phyloP scores from a whole-genome alignment of 2,329 filamentous ascomycete genomes.

The Pseudocercospora ulei region DNA sequence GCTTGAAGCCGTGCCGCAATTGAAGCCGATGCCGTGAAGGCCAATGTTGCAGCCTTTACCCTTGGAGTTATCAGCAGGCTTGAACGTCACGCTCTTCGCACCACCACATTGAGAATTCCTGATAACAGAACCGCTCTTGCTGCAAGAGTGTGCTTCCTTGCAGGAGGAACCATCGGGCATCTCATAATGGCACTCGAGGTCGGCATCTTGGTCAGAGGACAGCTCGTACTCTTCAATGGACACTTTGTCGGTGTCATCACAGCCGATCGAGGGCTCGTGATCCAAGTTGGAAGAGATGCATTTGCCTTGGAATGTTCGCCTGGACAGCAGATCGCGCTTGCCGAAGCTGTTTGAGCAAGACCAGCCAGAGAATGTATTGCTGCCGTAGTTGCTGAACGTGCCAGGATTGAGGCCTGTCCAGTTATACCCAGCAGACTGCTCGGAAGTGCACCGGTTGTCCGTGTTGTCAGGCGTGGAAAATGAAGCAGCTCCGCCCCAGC shows the following conservation, averaged over 20 bases:
- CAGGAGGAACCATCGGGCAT: slow-evolving; percentile 76
- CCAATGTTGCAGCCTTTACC: slow-evolving; percentile 53
- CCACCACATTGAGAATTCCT: slow-evolving; percentile 87
- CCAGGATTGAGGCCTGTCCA: slow-evolving; percentile 57
- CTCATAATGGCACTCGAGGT: slow-evolving; percentile 70
- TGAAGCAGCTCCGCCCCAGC: slow-evolving; percentile 43
- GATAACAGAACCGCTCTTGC: slow-evolving; percentile 56
- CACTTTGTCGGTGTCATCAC: slow-evolving; percentile 50
- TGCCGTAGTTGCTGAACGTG: slow-evolving; percentile 55
- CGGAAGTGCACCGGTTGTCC: slow-evolving; percentile 64
- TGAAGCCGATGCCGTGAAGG: slow-evolving; percentile 64
- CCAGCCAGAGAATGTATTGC: slow-evolving; percentile 66
- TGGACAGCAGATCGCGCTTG: slow-evolving; percentile 49
- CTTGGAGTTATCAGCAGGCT: slow-evolving; percentile 35
- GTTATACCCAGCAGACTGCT: slow-evolving; percentile 61
- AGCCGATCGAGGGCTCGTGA: slow-evolving; percentile 39
- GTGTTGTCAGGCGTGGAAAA: slow-evolving; percentile 63
- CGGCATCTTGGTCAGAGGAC: slow-evolving; percentile 59
- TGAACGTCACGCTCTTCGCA: slow-evolving; percentile 68
- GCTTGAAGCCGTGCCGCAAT: slow-evolving; percentile 48
- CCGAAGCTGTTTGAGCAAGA: slow-evolving; percentile 53
- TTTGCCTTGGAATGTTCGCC: slow-evolving; percentile 39
- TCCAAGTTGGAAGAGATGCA: slow-evolving; percentile 40
- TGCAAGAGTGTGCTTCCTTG: slow-evolving; percentile 66
- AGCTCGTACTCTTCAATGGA: slow-evolving; percentile 68